phyloP scores from a whole-genome alignment of 352 stramenopile species.

The Phytophthora citricola region DNA sequence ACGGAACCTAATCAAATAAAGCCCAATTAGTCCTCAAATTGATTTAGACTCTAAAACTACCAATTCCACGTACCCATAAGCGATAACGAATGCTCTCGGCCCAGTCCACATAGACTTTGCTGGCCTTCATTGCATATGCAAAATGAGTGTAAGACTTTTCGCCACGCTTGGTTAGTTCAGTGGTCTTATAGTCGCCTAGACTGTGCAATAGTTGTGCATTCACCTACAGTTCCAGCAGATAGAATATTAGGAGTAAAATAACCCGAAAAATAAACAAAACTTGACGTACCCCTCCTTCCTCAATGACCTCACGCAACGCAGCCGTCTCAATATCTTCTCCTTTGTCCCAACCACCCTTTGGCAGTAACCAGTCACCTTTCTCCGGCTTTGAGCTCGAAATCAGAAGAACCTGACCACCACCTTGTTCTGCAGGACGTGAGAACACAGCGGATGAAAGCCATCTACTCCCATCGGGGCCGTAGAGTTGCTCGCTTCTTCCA shows the following conservation, averaged over 20 bases:
- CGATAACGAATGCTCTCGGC: conserved; percentile 28
- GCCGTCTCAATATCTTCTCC: conserved; percentile 4
- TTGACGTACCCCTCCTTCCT: conserved; percentile 27
- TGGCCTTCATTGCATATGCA: conserved; percentile 6
- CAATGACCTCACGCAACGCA: conserved; percentile 16
- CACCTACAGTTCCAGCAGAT: neutral
- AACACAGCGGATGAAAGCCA: neutral
- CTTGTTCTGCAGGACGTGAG: neutral
- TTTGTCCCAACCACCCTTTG: conserved; percentile 26
- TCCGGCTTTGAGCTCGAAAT: conserved; percentile 27
- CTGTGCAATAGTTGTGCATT: neutral
- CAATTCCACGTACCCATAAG: conserved; percentile 13
- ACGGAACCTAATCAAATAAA: conserved; percentile 11
- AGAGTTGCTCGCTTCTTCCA: neutral
- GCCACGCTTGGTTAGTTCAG: neutral
- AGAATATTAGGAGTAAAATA: neutral
- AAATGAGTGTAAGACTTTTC: conserved; percentile 5
- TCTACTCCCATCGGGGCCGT: neutral
- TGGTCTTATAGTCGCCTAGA: conserved; percentile 2
- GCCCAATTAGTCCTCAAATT: no score
- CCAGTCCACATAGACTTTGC: conserved; percentile 16
- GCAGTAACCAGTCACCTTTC: conserved; percentile 22
- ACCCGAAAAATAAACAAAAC: neutral
- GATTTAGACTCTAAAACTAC: no score
- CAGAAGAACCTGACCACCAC: conserved; percentile 10